Conservation (phyloP, 306 rosid genomes). For the Sesbania bispinosa region DNA sequence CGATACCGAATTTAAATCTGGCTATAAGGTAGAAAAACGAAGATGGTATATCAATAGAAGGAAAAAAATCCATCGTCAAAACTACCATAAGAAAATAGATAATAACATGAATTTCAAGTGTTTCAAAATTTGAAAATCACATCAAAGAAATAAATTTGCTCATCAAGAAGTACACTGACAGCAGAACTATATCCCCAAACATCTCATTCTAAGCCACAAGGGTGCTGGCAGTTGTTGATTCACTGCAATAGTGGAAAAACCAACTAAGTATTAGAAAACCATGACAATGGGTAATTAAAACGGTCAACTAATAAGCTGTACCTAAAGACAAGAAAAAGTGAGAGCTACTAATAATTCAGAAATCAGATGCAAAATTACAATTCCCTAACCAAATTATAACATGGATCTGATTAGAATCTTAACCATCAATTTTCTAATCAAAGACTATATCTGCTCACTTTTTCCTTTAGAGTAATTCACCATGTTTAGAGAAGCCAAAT, state of each 20-base stretch:
- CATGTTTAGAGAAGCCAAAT: too few species aligned
- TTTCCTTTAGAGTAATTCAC: too few species aligned
- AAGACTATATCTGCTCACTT: too few species aligned
- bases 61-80: constrained; percentile 21
- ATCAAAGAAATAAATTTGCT: constrained; percentile 17
- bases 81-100: neutral
- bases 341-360: neutral
- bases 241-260: constrained; percentile 45
- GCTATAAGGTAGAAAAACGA: neutral
- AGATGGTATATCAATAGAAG: neutral
- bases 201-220: constrained; percentile 58
- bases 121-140: constrained; percentile 18
- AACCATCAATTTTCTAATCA: too few species aligned
- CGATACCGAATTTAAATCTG: neutral
- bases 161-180: constrained; percentile 14
- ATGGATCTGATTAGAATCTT: too few species aligned
- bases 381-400: neutral
- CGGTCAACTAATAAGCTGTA: neutral
- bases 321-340: neutral
- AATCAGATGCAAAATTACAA: neutral
- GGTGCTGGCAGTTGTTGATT: constrained; percentile 65
- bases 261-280: neutral
- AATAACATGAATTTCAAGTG: constrained; percentile 9
- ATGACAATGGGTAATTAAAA: neutral
- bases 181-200: constrained; percentile 15